phyloP scores from a whole-genome alignment of 2,329 filamentous ascomycete species.

The Trichoderma sp. region DNA sequence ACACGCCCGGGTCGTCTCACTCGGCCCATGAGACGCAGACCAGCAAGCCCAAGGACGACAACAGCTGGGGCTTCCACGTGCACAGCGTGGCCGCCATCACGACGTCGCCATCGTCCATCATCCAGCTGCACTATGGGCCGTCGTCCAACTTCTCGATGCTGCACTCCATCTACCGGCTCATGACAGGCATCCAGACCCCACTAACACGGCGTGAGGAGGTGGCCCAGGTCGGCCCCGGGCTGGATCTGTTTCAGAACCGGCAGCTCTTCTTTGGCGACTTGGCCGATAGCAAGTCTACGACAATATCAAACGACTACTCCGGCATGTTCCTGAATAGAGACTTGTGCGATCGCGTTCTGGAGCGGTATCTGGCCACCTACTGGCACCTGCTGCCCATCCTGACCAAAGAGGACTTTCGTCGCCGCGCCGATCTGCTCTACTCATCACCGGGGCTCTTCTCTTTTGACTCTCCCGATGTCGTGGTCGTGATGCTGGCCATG shows the following conservation, averaged over 20 bases:
- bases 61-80: slow-evolving; percentile 24
- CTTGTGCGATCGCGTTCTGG: slow-evolving; percentile 10
- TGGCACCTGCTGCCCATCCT: slow-evolving; percentile 22
- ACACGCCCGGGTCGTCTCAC: slow-evolving; percentile 1
- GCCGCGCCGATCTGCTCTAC: slow-evolving; percentile 13
- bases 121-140: slow-evolving; percentile 18
- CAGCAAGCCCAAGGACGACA: slow-evolving; percentile 15
- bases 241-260: slow-evolving; percentile 22
- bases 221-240: slow-evolving; percentile 14
- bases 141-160: slow-evolving; percentile 26
- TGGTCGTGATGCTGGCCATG: slow-evolving; percentile 23
- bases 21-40: neutral
- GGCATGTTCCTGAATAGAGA: slow-evolving; percentile 17
- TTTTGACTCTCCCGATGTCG: slow-evolving; percentile 15
- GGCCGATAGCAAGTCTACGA: slow-evolving; percentile 11
- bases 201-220: slow-evolving; percentile 19
- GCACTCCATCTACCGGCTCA: slow-evolving; percentile 24
- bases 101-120: slow-evolving; percentile 22
- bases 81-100: slow-evolving; percentile 20
- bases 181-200: slow-evolving; percentile 18
- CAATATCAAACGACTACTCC: slow-evolving; percentile 13
- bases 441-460: slow-evolving; percentile 18
- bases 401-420: slow-evolving; percentile 20
- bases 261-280: slow-evolving; percentile 25
- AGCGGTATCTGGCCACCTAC: slow-evolving; percentile 13